Percentiles rank a stretch among this genome's conserved stretches.
Conservation (phyloP, 371 early-diverging fungal species). For the Mortierella sp. region DNA sequence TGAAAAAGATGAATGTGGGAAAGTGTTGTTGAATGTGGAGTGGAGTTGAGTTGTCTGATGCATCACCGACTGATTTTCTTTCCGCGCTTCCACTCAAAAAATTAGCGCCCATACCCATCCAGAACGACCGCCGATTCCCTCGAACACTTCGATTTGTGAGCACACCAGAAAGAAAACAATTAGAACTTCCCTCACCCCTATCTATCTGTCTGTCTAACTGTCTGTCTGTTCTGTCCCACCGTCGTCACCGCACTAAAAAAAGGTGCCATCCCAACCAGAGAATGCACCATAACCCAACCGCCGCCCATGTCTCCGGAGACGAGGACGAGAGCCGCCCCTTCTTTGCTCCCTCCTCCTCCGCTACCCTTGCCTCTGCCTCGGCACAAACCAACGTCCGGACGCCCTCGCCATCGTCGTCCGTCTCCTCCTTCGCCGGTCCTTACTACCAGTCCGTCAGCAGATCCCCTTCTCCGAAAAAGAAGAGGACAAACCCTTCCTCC, state of each 20-base stretch:
- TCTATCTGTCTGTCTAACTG: too few relatives aligned
- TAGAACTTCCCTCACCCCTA: neutral
- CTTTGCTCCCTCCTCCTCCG: neutral
- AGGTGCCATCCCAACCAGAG: slow-evolving; percentile 6
- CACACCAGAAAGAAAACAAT: neutral
- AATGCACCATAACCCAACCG: neutral
- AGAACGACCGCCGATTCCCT: neutral
- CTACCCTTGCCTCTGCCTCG: neutral
- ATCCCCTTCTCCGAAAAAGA: slow-evolving; percentile 8
- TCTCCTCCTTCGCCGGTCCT: neutral
- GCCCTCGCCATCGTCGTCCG: too few relatives aligned
- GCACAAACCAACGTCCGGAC: neutral
- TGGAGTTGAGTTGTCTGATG: neutral
- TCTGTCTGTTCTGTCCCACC: too few relatives aligned
- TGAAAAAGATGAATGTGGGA: neutral
- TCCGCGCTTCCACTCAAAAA: neutral
- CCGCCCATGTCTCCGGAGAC: slow-evolving; percentile 2
- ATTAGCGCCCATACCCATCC: neutral
- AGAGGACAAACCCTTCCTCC: neutral
- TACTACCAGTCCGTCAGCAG: slow-evolving; percentile 10
- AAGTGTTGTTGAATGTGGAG: neutral
- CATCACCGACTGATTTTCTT: neutral
- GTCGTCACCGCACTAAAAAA: neutral
- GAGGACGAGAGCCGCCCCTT: slow-evolving; percentile 3
- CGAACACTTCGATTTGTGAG: neutral